Percentiles rank a stretch among this genome's conserved stretches.
Evolutionary conservation across 2,329 filamentous ascomycete genomes (phyloP).

Genomic region (Emmonsiellopsis sp.): DNA sequence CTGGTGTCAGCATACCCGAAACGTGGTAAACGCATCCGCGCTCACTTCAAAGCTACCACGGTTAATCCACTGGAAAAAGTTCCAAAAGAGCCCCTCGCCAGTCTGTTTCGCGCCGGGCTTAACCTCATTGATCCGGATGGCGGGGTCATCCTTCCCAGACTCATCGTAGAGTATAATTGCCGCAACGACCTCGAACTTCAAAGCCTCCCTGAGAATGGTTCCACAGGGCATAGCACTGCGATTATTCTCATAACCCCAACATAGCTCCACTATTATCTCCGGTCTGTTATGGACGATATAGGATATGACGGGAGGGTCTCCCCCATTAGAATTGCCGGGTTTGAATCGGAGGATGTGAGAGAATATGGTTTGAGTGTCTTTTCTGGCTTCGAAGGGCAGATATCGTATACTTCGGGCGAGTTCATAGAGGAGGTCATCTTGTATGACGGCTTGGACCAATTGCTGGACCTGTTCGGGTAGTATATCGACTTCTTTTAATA

Average conservation of each 20-base stretch:
- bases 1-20: slow-evolving; percentile 55
- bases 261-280: slow-evolving; percentile 79
- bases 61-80: slow-evolving; percentile 95
- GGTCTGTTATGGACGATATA: slow-evolving; percentile 82
- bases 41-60: slow-evolving; percentile 93
- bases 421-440: slow-evolving; percentile 79
- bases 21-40: slow-evolving; percentile 95
- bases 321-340: slow-evolving; percentile 54
- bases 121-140: slow-evolving; percentile 68
- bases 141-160: slow-evolving; percentile 61
- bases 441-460: slow-evolving; percentile 73
- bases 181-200: slow-evolving; percentile 84
- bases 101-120: slow-evolving; percentile 66
- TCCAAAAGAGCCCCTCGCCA: slow-evolving; percentile 86
- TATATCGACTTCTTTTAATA: slow-evolving; percentile 63
- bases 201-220: slow-evolving; percentile 76
- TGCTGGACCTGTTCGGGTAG: slow-evolving; percentile 81
- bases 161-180: slow-evolving; percentile 91
- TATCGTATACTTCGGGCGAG: slow-evolving; percentile 75
- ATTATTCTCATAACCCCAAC: slow-evolving; percentile 78
- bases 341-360: slow-evolving; percentile 91
- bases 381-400: slow-evolving; percentile 90
- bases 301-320: slow-evolving; percentile 75
- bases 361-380: slow-evolving; percentile 92
- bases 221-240: slow-evolving; percentile 89